phyloP scores from a whole-genome alignment of 352 stramenopile species.

The Heterotrichella gracilis region DNA sequence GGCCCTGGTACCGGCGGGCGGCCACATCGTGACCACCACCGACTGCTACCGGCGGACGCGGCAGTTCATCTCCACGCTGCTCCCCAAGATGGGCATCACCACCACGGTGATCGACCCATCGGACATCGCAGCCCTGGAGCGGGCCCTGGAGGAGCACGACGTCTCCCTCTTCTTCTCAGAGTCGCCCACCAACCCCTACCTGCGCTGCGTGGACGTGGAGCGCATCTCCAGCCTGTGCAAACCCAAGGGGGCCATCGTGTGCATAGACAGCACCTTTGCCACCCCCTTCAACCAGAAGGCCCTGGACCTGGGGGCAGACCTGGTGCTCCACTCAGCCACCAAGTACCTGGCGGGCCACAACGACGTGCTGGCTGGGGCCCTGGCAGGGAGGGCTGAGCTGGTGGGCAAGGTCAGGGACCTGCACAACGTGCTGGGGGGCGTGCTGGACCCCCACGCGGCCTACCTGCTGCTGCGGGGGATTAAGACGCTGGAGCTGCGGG shows the following conservation, averaged over 20 bases:
- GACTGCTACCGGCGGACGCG: too few relatives aligned
- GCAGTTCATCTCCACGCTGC: too few relatives aligned
- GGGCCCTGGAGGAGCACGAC: too few relatives aligned
- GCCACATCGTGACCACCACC: too few relatives aligned
- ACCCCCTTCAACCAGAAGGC: constrained; percentile 69
- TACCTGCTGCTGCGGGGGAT: constrained; percentile 46
- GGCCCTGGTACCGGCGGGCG: too few relatives aligned
- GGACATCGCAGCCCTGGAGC: too few relatives aligned
- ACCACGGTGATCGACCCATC: too few relatives aligned
- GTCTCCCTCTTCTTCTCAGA: too few relatives aligned
- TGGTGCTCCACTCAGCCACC: constrained; percentile 72
- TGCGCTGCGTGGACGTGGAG: constrained; percentile 60
- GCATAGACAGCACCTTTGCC: constrained; percentile 78
- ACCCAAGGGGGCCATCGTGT: constrained; percentile 34
- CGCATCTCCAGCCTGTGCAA: constrained; percentile 39
- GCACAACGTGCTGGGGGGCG: constrained; percentile 32
- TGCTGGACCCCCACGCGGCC: constrained; percentile 37
- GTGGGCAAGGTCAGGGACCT: constrained; percentile 24
- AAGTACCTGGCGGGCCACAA: constrained; percentile 88
- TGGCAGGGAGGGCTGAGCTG: constrained; percentile 34
- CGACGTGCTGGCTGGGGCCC: constrained; percentile 64
- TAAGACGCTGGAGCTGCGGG: constrained; percentile 39
- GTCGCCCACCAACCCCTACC: constrained; percentile 71
- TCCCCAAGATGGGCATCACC: too few relatives aligned
- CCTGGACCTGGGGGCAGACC: constrained; percentile 55